Evolutionary conservation across 2,329 filamentous ascomycete species (phyloP), one percentile per base, ranked within the genome.

Genomic region (Fusarium phyllophilum): DNA sequence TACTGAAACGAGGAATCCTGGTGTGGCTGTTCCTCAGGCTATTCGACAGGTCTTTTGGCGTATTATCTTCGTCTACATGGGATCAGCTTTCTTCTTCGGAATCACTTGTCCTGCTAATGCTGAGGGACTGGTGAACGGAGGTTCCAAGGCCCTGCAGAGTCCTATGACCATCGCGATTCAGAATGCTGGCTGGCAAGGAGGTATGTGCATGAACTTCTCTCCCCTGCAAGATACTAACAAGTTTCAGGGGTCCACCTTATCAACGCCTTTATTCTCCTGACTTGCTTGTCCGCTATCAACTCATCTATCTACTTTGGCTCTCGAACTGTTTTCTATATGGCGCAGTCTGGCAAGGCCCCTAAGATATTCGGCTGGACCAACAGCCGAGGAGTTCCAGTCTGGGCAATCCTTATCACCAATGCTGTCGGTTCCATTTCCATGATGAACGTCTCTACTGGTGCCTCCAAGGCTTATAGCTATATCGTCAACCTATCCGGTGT

Each of bases 301-400:
- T 91, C 89, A 59, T 93, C 91, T 14, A 92, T 95, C 70, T 95
- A 95, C 80, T 93, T 95, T 74, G 90, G 90, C 49, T 93, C 91
- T 7, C 89, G 93, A 29, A 95, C 93, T 0, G 82, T 96, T 4
- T 83, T 95, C 1, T 94, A 90, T 83, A 93, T 95, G 90, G 92
- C 92, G 0, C 91, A 93, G 76, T 90, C 90, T 49, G 86, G 89
- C 52, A 94, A 93, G 80, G 93, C 93, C 0, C 93, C 93, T 0
- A 84, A 82, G 26, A 88, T 95, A 75, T 85, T 95, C 4, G 91
- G 91, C 46, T 89, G 88, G 80, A 94, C 93, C 5, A 90, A 92
- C 79, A 84, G 83, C 31, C 86, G 89, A 20, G 93, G 93, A 33
- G 87, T 90, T 8, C 89, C 89, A 6, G 88, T 88, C 76, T 88